These are phyloP conservation scores for Pythium brachiatum DNA, from an alignment of 352 stramenopile genomes.

Conservation along the genomic window DNA sequence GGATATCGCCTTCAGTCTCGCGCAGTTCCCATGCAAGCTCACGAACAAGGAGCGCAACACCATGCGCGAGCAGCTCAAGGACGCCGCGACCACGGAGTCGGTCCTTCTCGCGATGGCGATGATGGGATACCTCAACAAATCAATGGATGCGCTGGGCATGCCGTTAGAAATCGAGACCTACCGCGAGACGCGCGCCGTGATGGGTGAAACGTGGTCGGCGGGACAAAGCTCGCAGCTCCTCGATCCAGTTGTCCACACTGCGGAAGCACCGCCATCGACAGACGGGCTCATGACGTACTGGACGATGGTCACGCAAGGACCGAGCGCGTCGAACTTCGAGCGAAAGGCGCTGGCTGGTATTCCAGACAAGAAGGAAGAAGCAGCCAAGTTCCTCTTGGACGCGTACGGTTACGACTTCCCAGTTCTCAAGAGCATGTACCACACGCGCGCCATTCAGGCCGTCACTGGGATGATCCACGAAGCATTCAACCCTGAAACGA, in stretches of 20 bases:
- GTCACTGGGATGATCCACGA: conserved; percentile 19
- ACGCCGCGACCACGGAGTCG: conserved; percentile 10
- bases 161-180: conserved; percentile 21
- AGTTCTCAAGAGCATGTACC: conserved; percentile 18
- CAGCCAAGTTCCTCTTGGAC: conserved; percentile 3
- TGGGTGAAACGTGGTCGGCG: conserved; percentile 15
- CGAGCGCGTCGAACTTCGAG: conserved; percentile 19
- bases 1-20: conserved; percentile 16
- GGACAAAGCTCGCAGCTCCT: conserved; percentile 10
- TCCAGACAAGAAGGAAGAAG: conserved; percentile 6
- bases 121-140: conserved; percentile 27
- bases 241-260: conserved; percentile 16
- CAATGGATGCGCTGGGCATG: conserved; percentile 23
- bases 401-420: conserved; percentile 18
- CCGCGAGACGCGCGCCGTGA: conserved; percentile 17
- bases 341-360: conserved; percentile 13
- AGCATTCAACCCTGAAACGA: conserved; percentile 19
- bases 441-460: conserved; percentile 12
- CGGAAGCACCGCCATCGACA: conserved; percentile 2
- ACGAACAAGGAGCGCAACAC: conserved; percentile 15
- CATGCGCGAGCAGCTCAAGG: conserved; percentile 8
- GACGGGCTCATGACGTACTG: conserved; percentile 19
- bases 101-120: conserved; percentile 20
- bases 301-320: conserved; percentile 14
- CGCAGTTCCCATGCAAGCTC: conserved; percentile 23